Evolutionary conservation across 306 rosid species (phyloP).

Genomic region (Medicago lupulina): DNA sequence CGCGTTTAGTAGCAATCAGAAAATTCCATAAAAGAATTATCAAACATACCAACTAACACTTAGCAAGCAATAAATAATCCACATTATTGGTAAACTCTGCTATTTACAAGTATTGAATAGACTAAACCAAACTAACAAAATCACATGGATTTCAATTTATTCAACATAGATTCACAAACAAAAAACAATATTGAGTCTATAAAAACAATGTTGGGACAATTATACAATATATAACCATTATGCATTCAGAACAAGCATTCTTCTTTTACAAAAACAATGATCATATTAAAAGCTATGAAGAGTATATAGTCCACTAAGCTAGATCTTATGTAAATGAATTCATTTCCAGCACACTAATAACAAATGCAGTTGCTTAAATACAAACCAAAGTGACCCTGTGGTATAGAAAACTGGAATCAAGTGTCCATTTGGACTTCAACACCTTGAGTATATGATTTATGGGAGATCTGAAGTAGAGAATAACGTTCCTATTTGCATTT

Average conservation of each 20-base stretch:
- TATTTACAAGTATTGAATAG: not conserved
- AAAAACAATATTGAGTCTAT: slow-evolving; percentile 40
- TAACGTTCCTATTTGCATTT: slow-evolving; percentile 53
- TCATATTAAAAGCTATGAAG: slow-evolving; percentile 43
- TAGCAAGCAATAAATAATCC: not conserved
- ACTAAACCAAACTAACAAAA: not conserved
- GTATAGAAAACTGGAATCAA: slow-evolving; percentile 46
- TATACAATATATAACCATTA: slow-evolving; percentile 50
- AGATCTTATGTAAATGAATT: slow-evolving; percentile 53
- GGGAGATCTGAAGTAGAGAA: slow-evolving; percentile 51
- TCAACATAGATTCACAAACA: slow-evolving; percentile 50
- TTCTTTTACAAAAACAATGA: slow-evolving; percentile 56
- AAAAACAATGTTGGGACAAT: slow-evolving; percentile 46
- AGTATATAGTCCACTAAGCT: slow-evolving; percentile 48
- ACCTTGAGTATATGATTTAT: slow-evolving; percentile 56
- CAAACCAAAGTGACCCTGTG: slow-evolving; percentile 44
- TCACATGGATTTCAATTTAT: slow-evolving; percentile 45
- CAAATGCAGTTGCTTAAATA: slow-evolving; percentile 54
- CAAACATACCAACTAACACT: not conserved
- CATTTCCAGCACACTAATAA: slow-evolving; percentile 56
- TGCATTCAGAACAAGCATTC: slow-evolving; percentile 55
- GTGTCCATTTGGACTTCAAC: slow-evolving; percentile 51
- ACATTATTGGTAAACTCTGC: slow-evolving; percentile 4
- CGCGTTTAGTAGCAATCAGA: not conserved
- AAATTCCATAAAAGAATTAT: not conserved